Evolutionary conservation across 1,139 yeast genomes (phyloP).

Genomic region (Pichia sp.): DNA sequence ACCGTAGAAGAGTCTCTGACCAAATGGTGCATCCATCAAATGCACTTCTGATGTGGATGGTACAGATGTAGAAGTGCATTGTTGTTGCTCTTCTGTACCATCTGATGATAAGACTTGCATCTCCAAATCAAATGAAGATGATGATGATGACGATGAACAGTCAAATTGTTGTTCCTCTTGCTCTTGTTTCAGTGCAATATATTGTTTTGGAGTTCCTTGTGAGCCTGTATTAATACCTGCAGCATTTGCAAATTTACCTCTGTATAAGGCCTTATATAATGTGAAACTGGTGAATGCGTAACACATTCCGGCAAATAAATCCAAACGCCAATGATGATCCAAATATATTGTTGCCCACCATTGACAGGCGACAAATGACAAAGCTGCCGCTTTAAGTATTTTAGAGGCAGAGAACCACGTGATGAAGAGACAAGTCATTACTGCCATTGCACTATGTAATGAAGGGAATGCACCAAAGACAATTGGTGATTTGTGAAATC

Average conservation of each 20-base stretch:
- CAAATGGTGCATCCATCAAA: too few species aligned
- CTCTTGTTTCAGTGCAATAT: not conserved
- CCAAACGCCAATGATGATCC: slow-evolving; percentile 67
- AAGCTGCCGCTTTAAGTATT: slow-evolving; percentile 20
- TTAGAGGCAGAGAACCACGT: slow-evolving; percentile 28
- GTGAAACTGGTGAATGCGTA: slow-evolving; percentile 33
- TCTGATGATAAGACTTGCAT: too few species aligned
- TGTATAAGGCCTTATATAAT: not conserved
- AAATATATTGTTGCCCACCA: slow-evolving; percentile 75
- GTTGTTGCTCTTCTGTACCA: too few species aligned
- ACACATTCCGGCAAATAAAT: slow-evolving; percentile 44
- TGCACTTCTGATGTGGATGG: too few species aligned
- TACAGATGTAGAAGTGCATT: too few species aligned
- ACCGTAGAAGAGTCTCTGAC: too few species aligned
- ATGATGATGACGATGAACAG: too few species aligned
- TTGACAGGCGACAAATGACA: slow-evolving; percentile 42
- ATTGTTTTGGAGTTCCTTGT: not conserved
- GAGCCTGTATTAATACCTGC: not conserved
- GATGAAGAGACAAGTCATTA: slow-evolving; percentile 35
- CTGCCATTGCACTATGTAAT: slow-evolving; percentile 45
- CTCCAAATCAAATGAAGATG: too few species aligned
- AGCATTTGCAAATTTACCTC: too few species aligned
- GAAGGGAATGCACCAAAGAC: slow-evolving; percentile 70
- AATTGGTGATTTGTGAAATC: slow-evolving; percentile 60
- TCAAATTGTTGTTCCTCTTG: slow-evolving; percentile 47